A percentile compares a stretch with the other conserved stretches of the same genome.
These are phyloP conservation scores for Naganishia friedmannii DNA, from an alignment of 768 basidiomycete species.

Conservation along the genomic window DNA sequence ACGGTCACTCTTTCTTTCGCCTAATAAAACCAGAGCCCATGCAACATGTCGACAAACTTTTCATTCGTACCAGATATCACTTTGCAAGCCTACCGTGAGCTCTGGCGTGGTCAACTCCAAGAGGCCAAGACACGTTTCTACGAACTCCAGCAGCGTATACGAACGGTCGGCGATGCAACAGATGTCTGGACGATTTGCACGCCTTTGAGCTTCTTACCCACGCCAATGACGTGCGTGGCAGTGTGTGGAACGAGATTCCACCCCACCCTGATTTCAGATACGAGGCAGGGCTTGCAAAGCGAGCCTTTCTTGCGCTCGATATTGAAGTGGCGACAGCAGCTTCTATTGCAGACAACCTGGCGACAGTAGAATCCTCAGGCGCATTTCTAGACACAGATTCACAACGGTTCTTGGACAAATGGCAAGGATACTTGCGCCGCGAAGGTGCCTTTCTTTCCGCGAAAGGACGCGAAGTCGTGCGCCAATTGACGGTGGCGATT, in stretches of 20 bases:
- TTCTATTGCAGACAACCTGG: slow-evolving; percentile 2
- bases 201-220: background rate
- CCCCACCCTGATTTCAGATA: background rate
- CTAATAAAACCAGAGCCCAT: background rate
- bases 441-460: background rate
- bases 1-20: background rate
- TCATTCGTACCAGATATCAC: background rate
- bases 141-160: background rate
- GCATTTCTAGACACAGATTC: background rate
- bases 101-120: background rate
- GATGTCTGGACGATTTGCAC: background rate
- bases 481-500: background rate
- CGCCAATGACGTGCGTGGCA: background rate
- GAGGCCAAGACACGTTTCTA: background rate
- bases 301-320: slow-evolving; percentile 1
- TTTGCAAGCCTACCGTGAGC: background rate
- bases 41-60: background rate
- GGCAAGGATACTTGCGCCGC: background rate
- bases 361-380: background rate
- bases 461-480: background rate
- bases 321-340: background rate
- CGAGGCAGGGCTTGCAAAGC: background rate
- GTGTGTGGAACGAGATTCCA: background rate
- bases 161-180: background rate
- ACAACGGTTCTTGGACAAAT: background rate